Evolutionary conservation across 2,329 filamentous ascomycete genomes (phyloP), one percentile per base, ranked within the genome.

Genomic region (Coniochaeta sp.): DNA sequence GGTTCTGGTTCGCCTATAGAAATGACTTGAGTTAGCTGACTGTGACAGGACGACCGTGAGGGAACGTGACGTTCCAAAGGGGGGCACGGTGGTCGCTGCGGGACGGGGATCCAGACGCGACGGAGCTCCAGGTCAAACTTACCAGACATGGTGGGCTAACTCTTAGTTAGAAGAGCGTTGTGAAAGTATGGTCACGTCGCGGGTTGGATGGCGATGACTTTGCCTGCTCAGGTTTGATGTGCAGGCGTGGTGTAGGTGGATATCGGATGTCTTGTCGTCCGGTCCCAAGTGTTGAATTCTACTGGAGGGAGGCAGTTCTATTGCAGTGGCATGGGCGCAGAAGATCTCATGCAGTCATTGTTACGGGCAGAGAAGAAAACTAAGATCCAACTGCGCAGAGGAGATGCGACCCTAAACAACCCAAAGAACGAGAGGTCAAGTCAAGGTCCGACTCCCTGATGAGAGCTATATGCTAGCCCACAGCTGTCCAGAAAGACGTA

Each of bases 1-100:
- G 91, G 89, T 79, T 96, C 92, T 53, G 73, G 68, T 69, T 83
- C 78, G 66, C 68, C 67, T 70, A 60, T 47, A 49, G 48, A 14
- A 26, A 20, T 6, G 12, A 33, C 13, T 45, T 3, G 50, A 47
- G 56, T 63, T 51, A 63, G 62, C 56, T 55, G 33, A 24, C 38
- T 16, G 20, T 26, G 3, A 12, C 33, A 22, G n/a, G n/a, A n/a
- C n/a, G n/a, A 20, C n/a, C n/a, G n/a, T n/a, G n/a, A n/a, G n/a
- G n/a, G n/a, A n/a, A n/a, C n/a, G n/a, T n/a, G n/a, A n/a, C n/a
- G n/a, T n/a, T n/a, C n/a, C n/a, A n/a, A n/a, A n/a, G n/a, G n/a
- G n/a, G n/a, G n/a, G n/a, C n/a, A n/a, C n/a, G n/a, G n/a, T n/a
- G n/a, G n/a, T n/a, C n/a, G n/a, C n/a, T n/a, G n/a, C n/a, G n/a